Conservation (phyloP, 2,329 filamentous ascomycete species). For the Cordyceps cicadae region DNA sequence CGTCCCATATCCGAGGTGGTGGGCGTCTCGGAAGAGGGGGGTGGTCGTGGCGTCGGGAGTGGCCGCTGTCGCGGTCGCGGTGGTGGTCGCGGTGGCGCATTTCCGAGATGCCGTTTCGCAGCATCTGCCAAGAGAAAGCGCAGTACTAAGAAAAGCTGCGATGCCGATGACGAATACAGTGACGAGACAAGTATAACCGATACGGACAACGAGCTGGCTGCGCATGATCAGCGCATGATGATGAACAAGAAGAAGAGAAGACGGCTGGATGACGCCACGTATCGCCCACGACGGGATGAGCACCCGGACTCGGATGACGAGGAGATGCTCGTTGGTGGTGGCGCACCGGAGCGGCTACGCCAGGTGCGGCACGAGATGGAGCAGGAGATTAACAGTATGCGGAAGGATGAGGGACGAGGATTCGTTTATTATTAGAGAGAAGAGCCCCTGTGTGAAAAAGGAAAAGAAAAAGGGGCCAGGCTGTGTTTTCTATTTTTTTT, state of each 20-base stretch:
- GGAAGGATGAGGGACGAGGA: background rate
- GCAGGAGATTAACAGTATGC: constrained; percentile 2
- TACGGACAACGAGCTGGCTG: background rate
- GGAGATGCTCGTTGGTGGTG: background rate
- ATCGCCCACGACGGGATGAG: background rate
- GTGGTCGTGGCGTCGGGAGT: too few relatives aligned
- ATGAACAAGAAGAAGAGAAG: background rate
- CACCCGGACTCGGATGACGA: background rate
- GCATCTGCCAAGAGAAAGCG: background rate
- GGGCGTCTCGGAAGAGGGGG: background rate
- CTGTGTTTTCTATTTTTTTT: background rate
- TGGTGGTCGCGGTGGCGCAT: too few relatives aligned
- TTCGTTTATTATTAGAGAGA: background rate
- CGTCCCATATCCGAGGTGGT: background rate
- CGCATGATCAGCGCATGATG: background rate
- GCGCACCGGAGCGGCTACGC: background rate
- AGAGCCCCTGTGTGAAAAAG: background rate
- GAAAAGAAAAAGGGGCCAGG: background rate
- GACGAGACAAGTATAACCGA: background rate
- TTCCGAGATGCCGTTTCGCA: background rate
- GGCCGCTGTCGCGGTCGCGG: too few relatives aligned
- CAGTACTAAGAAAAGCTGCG: background rate
- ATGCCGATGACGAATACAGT: background rate
- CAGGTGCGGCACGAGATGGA: background rate
- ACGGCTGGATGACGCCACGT: background rate